Evolutionary conservation across 306 rosid genomes (phyloP).

Genomic region (Ammopiptanthus mongolicus): DNA sequence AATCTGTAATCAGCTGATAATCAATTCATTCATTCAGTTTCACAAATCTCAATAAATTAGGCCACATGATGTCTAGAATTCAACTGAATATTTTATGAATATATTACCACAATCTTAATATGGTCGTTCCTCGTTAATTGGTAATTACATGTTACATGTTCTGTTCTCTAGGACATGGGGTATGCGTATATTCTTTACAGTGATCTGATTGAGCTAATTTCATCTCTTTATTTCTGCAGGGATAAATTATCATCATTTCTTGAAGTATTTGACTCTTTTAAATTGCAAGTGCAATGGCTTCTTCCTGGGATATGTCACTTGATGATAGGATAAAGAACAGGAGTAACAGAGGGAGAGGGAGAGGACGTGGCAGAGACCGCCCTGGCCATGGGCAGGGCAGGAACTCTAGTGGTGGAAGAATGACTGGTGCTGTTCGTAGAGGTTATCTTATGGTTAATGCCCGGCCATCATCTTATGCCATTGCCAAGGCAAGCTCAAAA

Average conservation of each 20-base stretch:
- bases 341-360: slow-evolving; percentile 63
- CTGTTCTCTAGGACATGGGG: not conserved
- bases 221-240: slow-evolving; percentile 17
- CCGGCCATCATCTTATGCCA: slow-evolving; percentile 65
- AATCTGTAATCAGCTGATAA: too few species aligned
- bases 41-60: too few species aligned
- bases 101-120: not conserved
- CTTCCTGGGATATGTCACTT: slow-evolving; percentile 86
- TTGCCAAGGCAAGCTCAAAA: slow-evolving; percentile 98
- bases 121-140: not conserved
- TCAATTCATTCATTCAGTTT: too few species aligned
- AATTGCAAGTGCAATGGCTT: slow-evolving; percentile 43
- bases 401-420: slow-evolving; percentile 51
- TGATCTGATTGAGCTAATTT: not conserved
- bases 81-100: not conserved
- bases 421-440: slow-evolving; percentile 55
- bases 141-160: not conserved
- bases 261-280: not conserved
- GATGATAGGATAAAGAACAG: slow-evolving; percentile 81
- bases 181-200: not conserved
- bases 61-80: not conserved
- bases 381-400: slow-evolving; percentile 72
- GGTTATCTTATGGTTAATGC: slow-evolving; percentile 60
- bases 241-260: not conserved
- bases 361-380: slow-evolving; percentile 67